Evolutionary conservation across 192 early-diverging fungal species (phyloP), one percentile per base, ranked within the genome.

Genomic region (Funneliformis mosseae): DNA sequence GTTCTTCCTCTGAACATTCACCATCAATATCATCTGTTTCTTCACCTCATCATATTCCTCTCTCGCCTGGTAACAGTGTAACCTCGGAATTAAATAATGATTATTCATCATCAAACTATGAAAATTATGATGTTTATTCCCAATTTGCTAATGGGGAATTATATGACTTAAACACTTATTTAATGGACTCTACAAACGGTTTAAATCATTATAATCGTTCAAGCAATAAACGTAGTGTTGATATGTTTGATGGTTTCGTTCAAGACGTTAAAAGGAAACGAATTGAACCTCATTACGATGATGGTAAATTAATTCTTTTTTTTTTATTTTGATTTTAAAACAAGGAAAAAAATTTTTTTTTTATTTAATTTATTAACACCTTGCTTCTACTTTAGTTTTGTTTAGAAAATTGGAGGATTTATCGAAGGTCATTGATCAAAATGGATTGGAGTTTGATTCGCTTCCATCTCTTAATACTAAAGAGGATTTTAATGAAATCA

Each of bases 201-300:
- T 5, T 67, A 67, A 33, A 67, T 33, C 8, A 67, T 67, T 25
- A 66, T 25, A 28, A 67, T 55, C 50, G 50, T 55, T 21, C 50
- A 21, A 61, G 79, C 3, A 82, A 85, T 46, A 86, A 75, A n/a
- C 73, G 73, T 50, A 75, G 28, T 27, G 28, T 75, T 28, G 73
- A 75, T 11, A 10, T 80, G 4, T 67, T 86, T 12, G 83, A 79
- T 28, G 78, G 74, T 0, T 86, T 86, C 77, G 77, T 72, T 60
- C 39, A 73, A 21, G 85, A 86, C 8, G 77, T 83, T 55, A 86
- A 86, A 55, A 86, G 81, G 68, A 83, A 78, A 48, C 67, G 76
- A 14, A 71, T 81, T 21, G 81, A 86, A 7, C 75, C 80, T 10
- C 60, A 74, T 9, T 85, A 86, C 39, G 81, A 83, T 45, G 75